Evolutionary conservation across 176 grass and related monocot genomes (phyloP).

Genomic region (Melocanna baccifera): DNA sequence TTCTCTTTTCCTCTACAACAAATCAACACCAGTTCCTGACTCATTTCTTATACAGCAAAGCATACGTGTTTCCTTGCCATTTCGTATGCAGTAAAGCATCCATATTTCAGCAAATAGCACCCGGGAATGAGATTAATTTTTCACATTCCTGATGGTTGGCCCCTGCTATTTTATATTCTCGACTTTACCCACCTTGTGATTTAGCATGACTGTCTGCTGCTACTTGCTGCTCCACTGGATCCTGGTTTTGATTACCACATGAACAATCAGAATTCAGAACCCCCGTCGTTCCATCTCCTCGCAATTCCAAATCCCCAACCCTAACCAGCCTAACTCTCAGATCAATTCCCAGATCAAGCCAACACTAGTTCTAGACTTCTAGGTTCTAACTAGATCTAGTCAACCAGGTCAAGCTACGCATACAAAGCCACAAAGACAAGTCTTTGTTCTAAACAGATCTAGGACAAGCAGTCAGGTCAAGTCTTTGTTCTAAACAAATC

Average conservation of each 20-base stretch:
- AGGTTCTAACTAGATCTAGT: neutral
- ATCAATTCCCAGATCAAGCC: neutral
- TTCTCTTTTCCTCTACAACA: neutral
- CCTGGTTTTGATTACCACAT: neutral
- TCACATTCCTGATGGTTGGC: neutral
- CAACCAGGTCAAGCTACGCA: neutral
- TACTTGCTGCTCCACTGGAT: neutral
- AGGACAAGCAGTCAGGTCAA: neutral
- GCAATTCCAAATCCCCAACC: neutral
- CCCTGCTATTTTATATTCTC: neutral
- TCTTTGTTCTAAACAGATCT: neutral
- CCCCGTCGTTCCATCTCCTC: neutral
- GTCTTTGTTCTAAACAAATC: too few species aligned
- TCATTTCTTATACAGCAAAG: neutral
- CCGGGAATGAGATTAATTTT: neutral
- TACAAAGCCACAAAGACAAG: neutral
- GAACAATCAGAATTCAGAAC: neutral
- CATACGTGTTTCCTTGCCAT: neutral
- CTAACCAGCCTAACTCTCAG: neutral
- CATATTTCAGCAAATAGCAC: neutral
- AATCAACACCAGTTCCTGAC: neutral
- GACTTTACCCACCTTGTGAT: neutral
- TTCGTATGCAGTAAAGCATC: neutral
- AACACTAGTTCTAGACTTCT: neutral
- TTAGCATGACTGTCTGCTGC: neutral